Conservation (phyloP, 805 yeast genomes). For the Kodamaea kakaduensis region DNA sequence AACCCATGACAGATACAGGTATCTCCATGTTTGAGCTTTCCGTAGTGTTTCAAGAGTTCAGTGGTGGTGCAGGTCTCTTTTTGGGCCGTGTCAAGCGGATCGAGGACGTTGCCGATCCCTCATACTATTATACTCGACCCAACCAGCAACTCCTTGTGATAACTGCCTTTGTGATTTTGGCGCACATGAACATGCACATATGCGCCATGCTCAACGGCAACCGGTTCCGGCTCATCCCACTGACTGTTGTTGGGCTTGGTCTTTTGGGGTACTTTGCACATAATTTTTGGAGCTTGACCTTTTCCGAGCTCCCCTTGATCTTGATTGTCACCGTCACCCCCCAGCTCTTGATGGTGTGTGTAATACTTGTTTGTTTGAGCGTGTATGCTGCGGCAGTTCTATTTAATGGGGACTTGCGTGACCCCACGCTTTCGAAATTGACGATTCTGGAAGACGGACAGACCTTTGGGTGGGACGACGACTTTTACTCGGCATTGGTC, state of each 20-base stretch:
- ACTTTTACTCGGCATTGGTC: constrained; percentile 59
- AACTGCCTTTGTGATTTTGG: constrained; percentile 52
- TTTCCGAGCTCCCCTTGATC: constrained; percentile 50
- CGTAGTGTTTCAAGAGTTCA: constrained; percentile 70
- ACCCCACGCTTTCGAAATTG: neutral
- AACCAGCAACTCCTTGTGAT: constrained; percentile 50
- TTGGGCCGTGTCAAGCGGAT: constrained; percentile 6
- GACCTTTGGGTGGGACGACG: constrained; percentile 47
- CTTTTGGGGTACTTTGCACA: constrained; percentile 44
- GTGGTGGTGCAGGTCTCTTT: constrained; percentile 28
- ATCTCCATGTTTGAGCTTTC: constrained; percentile 74
- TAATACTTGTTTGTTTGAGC: constrained; percentile 48
- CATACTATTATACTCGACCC: constrained; percentile 34
- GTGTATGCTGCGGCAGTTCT: constrained; percentile 58
- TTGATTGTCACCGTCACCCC: constrained; percentile 62
- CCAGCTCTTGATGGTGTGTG: constrained; percentile 51
- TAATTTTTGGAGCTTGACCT: constrained; percentile 36
- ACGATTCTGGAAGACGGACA: constrained; percentile 31
- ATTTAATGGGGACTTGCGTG: constrained; percentile 39
- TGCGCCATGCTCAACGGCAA: constrained; percentile 53
- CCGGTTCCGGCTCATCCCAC: constrained; percentile 58
- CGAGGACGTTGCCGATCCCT: constrained; percentile 6
- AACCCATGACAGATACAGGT: constrained; percentile 62
- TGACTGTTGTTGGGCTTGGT: constrained; percentile 52
- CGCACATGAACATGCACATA: constrained; percentile 59